Percentiles rank a stretch among this genome's conserved stretches.
These are phyloP conservation scores for Elongisporangium anandrum DNA, from an alignment of 352 stramenopile species.

Conservation along the genomic window DNA sequence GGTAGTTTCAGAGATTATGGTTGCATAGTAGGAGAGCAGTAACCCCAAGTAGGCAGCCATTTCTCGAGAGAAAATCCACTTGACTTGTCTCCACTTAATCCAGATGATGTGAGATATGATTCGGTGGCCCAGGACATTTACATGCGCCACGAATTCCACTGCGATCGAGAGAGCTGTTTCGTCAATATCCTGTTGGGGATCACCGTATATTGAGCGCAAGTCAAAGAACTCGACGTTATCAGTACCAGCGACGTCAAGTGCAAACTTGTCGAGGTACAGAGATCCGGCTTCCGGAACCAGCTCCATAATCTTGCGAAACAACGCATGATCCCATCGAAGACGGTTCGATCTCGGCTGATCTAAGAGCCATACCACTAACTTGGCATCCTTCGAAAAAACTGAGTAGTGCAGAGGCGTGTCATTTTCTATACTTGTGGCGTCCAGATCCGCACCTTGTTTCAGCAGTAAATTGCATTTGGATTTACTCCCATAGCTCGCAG, in stretches of 20 bases:
- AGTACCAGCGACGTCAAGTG: background rate
- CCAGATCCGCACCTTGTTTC: background rate
- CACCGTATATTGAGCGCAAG: conserved; percentile 38
- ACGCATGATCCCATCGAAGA: background rate
- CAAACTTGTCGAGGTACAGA: background rate
- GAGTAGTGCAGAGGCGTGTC: background rate
- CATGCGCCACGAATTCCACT: conserved; percentile 26
- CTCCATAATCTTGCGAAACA: background rate
- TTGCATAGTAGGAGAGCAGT: conserved; percentile 47
- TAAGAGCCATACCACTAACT: background rate
- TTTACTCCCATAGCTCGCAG: background rate
- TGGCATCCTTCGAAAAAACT: background rate
- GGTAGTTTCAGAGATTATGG: conserved; percentile 43
- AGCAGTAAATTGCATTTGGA: background rate
- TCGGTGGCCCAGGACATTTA: conserved; percentile 45
- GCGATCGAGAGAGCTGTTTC: conserved; percentile 44
- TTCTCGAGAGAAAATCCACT: conserved; percentile 40
- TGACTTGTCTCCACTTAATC: conserved; percentile 54
- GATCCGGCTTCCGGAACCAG: background rate
- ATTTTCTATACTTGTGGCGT: background rate
- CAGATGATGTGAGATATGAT: conserved; percentile 46
- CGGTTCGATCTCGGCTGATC: background rate
- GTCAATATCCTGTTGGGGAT: conserved; percentile 37
- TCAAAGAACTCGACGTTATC: conserved; percentile 39
- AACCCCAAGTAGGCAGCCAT: conserved; percentile 42